phyloP scores from a whole-genome alignment of 2,329 filamentous ascomycete species.

The Daldinia eschscholtzii region DNA sequence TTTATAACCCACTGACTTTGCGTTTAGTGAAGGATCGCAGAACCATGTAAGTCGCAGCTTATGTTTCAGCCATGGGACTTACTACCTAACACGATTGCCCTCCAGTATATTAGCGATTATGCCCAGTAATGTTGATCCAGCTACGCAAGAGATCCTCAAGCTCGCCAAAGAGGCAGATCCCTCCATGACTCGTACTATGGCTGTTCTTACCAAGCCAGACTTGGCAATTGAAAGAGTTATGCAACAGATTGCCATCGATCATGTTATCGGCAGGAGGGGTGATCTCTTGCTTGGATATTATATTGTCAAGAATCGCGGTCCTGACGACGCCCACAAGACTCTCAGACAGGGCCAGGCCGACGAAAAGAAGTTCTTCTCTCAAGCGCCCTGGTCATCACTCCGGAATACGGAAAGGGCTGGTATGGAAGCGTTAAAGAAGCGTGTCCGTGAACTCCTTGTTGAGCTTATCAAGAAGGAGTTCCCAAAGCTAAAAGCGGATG shows the following conservation, averaged over 20 bases:
- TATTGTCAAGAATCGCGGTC: constrained; percentile 62
- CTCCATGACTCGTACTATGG: constrained; percentile 50
- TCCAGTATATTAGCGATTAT: constrained; percentile 52
- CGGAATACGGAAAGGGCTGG: constrained; percentile 49
- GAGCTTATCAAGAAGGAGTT: constrained; percentile 57
- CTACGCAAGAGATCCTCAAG: constrained; percentile 56
- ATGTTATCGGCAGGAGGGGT: constrained; percentile 57
- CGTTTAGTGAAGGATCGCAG: constrained; percentile 55
- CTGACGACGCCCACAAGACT: constrained; percentile 55
- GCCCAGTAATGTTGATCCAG: constrained; percentile 55
- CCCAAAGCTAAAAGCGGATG: constrained; percentile 47
- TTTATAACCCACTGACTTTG: neutral
- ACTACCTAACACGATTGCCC: constrained; percentile 5
- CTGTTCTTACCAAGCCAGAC: constrained; percentile 65
- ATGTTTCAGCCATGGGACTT: no score
- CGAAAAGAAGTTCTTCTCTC: constrained; percentile 57
- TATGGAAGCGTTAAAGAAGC: constrained; percentile 52
- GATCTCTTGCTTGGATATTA: constrained; percentile 62
- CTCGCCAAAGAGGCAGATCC: constrained; percentile 54
- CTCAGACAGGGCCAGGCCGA: constrained; percentile 50
- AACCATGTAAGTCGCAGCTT: constrained; percentile 57
- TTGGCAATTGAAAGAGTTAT: constrained; percentile 60
- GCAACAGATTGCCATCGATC: constrained; percentile 56
- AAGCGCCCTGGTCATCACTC: constrained; percentile 54
- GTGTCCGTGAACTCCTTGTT: constrained; percentile 56